Evolutionary conservation across 345 rosid genomes (phyloP), one percentile per base, ranked within the genome.

Genomic region (Firmiana major): DNA sequence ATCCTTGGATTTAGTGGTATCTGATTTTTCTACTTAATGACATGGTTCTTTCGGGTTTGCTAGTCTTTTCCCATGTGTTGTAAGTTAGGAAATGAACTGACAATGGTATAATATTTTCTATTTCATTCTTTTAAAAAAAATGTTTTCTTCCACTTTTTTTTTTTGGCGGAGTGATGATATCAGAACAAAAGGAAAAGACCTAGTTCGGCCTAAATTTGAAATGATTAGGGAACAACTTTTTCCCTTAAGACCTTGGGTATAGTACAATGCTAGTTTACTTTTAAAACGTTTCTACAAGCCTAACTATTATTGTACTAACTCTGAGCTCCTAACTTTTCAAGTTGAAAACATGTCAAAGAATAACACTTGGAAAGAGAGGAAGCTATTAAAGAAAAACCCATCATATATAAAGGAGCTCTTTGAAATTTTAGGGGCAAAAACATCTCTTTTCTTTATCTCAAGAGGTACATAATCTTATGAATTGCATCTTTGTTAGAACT

Each of bases 341-440:
- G 94, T 86, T 0, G 89, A 72, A 69, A 84, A 58, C 79, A 86
- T 75, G 83, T 85, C 97, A 22, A 87, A 83, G 89, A 89, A 88
- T 95, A 96, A 93, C 92, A 84, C 76, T 21, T 87, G 9, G 89
- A 86, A 51, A 84, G 78, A 71, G 76, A 83, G 19, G 88, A 79
- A 46, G 84, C 68, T 42, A 67, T 89, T 34, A 90, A 92, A 86
- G 90, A 88, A 83, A 91, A 84, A 43, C 92, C 93, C 16, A 81
- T 95, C 17, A 71, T 93, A n/a, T n/a, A n/a, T n/a, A 38, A 92
- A 89, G 86, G 92, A 90, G 81, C 93, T 95, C 43, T 89, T 96
- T 4, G 90, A 75, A 81, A 77, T 85, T 75, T 80, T 92, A 7
- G 92, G 97, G 43, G 87, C 83, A 0, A 92, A 76, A 84, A 66